Evolutionary conservation across 1,284 basidiomycete species (phyloP).

Genomic region (Sparassis latifolia): DNA sequence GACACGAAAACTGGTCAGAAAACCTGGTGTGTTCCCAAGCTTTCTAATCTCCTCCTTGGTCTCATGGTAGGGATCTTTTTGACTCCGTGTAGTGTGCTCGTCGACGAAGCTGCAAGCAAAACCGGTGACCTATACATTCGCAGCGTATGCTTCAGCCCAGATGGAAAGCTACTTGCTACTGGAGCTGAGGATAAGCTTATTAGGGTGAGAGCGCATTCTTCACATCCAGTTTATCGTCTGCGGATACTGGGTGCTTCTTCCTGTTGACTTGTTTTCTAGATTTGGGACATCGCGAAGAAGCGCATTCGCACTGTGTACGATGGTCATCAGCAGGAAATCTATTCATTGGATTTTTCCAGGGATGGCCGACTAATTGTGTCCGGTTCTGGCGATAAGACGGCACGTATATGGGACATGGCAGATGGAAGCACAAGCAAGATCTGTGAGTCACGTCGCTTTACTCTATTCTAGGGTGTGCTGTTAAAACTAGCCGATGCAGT

Average conservation of each 20-base stretch:
- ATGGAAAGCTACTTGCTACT: conserved; percentile 62
- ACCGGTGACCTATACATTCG: conserved; percentile 62
- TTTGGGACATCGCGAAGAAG: conserved; percentile 78
- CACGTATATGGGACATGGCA: conserved; percentile 77
- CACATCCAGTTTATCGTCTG: neutral
- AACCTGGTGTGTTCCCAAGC: conserved; percentile 51
- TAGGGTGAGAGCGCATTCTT: conserved; percentile 37
- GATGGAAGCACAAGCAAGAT: conserved; percentile 44
- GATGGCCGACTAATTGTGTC: conserved; percentile 77
- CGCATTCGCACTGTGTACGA: conserved; percentile 66
- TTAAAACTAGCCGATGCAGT: conserved; percentile 12
- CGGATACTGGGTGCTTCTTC: neutral
- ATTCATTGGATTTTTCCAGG: conserved; percentile 77
- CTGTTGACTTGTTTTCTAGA: conserved; percentile 32
- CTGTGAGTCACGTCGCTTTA: conserved; percentile 14
- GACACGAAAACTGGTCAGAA: conserved; percentile 82
- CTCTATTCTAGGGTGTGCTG: neutral
- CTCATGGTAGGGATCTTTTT: neutral
- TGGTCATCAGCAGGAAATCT: conserved; percentile 85
- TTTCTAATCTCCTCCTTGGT: neutral
- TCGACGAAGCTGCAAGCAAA: conserved; percentile 49
- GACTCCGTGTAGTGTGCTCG: conserved; percentile 37
- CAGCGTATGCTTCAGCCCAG: conserved; percentile 63
- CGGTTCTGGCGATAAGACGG: conserved; percentile 81
- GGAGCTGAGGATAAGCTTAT: conserved; percentile 69